Percentiles rank a stretch among this genome's conserved stretches.
phyloP scores from a whole-genome alignment of 1,139 yeast genomes.

The Meyerozyma smithsonii region DNA sequence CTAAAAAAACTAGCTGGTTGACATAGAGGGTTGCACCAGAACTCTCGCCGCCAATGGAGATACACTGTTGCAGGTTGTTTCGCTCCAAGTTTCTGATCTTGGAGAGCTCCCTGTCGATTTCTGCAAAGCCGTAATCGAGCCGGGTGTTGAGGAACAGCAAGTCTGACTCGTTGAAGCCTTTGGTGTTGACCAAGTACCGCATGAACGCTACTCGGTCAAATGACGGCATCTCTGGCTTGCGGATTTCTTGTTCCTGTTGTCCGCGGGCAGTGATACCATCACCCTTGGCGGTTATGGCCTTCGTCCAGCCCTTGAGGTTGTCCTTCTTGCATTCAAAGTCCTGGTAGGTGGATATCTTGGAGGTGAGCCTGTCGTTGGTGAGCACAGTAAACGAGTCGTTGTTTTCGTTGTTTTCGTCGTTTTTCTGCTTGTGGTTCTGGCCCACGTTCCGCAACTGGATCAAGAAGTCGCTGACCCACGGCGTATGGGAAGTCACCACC shows the following conservation, averaged over 20 bases:
- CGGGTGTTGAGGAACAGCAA: conserved; percentile 23
- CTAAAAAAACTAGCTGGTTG: neutral
- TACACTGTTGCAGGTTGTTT: conserved; percentile 14
- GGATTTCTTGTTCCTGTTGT: conserved; percentile 3
- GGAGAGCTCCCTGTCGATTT: conserved; percentile 34
- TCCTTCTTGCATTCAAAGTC: conserved; percentile 19
- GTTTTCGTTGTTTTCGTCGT: no score
- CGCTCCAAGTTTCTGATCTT: conserved; percentile 19
- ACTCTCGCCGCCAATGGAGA: conserved; percentile 34
- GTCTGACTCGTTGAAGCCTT: conserved; percentile 26
- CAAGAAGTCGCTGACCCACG: conserved; percentile 17
- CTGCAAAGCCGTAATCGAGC: conserved; percentile 34
- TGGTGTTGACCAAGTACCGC: conserved; percentile 22
- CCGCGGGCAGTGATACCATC: conserved; percentile 1
- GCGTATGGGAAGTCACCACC: conserved; percentile 8
- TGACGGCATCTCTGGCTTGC: conserved; percentile 10
- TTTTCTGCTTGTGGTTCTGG: neutral
- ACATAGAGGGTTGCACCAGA: neutral
- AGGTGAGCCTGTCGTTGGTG: conserved; percentile 10
- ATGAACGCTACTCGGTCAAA: conserved; percentile 28
- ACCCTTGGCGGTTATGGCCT: conserved; percentile 16
- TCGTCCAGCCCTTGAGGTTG: conserved; percentile 24
- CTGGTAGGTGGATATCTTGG: conserved; percentile 21
- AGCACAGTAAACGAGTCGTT: no score
- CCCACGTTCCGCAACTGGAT: conserved; percentile 6